Conservation (phyloP, 176 grass and related monocot genomes). For the Calamus simplicifolius region DNA sequence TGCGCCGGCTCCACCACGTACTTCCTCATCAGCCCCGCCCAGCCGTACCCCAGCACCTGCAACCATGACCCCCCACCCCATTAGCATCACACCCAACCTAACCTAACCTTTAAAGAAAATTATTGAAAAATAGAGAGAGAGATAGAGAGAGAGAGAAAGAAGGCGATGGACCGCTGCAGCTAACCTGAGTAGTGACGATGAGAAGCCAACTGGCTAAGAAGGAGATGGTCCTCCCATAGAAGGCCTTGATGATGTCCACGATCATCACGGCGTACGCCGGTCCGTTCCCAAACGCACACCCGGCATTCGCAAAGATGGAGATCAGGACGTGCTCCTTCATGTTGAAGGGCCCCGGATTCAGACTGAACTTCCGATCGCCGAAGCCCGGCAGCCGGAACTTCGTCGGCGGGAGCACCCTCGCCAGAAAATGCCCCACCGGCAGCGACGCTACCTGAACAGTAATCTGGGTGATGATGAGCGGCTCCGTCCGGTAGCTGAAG, state of each 20-base stretch:
- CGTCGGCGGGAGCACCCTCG: constrained; percentile 33
- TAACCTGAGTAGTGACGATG: constrained; percentile 84
- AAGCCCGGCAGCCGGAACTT: constrained; percentile 12
- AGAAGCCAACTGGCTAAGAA: constrained; percentile 64
- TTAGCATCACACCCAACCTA: not conserved
- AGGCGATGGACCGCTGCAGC: not conserved
- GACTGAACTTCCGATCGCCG: constrained; percentile 41
- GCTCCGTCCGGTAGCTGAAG: constrained; percentile 78
- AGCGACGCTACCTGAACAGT: constrained; percentile 82
- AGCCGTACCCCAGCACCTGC: constrained; percentile 84
- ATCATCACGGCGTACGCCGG: constrained; percentile 69
- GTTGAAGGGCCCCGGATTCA: constrained; percentile 93
- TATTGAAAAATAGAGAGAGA: not conserved
- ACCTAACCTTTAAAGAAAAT: not conserved
- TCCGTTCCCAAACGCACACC: constrained; percentile 63
- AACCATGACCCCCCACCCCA: not conserved
- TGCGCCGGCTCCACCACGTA: constrained; percentile 83
- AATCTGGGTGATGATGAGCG: constrained; percentile 82
- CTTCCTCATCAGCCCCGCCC: constrained; percentile 85
- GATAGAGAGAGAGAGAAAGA: not conserved
- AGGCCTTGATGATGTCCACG: constrained; percentile 69
- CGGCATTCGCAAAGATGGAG: constrained; percentile 95
- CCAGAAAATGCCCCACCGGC: constrained; percentile 70
- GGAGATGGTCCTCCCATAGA: constrained; percentile 61
- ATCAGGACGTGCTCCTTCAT: constrained; percentile 99